A percentile compares a stretch with the other conserved stretches of the same genome.
These are phyloP conservation scores for Breynia disticha DNA, from an alignment of 441 rosid genomes.

Conservation along the genomic window DNA sequence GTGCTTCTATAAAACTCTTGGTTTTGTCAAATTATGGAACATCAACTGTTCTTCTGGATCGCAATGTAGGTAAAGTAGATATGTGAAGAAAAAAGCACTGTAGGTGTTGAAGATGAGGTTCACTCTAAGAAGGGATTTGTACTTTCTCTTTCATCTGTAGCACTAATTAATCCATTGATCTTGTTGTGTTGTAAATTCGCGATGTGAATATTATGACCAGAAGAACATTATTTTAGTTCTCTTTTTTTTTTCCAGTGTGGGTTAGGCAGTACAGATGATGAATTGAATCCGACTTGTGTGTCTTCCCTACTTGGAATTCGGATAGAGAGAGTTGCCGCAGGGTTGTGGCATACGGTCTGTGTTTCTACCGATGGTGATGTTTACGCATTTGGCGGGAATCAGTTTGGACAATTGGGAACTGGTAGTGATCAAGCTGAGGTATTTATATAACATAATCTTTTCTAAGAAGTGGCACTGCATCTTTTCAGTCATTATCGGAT, in stretches of 20 bases:
- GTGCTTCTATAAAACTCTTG: constrained; percentile 12
- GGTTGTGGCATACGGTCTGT: constrained; percentile 93
- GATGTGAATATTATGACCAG: constrained; percentile 6
- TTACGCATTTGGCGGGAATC: constrained; percentile 94
- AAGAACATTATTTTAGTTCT: constrained; percentile 10
- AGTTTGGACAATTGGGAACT: constrained; percentile 96
- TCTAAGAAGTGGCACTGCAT: too few relatives aligned
- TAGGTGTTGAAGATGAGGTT: constrained; percentile 52
- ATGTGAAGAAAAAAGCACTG: constrained; percentile 41
- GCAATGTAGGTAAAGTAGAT: constrained; percentile 55
- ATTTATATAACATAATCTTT: constrained; percentile 5
- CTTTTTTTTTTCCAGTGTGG: constrained; percentile 55
- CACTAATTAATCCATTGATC: constrained; percentile 3
- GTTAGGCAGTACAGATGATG: constrained; percentile 94
- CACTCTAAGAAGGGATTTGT: constrained; percentile 34
- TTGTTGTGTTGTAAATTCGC: constrained; percentile 7
- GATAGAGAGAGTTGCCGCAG: constrained; percentile 73
- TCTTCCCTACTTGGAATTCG: constrained; percentile 77
- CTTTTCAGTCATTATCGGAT: too few relatives aligned
- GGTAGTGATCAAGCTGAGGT: constrained; percentile 98
- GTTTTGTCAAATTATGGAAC: constrained; percentile 12
- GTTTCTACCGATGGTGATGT: constrained; percentile 80
- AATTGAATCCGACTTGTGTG: constrained; percentile 75
- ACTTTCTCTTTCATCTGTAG: constrained; percentile 21
- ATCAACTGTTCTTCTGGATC: constrained; percentile 38